Evolutionary conservation across 2,329 filamentous ascomycete genomes (phyloP), one percentile per base, ranked within the genome.

Genomic region (Tricladium varicosporioides): DNA sequence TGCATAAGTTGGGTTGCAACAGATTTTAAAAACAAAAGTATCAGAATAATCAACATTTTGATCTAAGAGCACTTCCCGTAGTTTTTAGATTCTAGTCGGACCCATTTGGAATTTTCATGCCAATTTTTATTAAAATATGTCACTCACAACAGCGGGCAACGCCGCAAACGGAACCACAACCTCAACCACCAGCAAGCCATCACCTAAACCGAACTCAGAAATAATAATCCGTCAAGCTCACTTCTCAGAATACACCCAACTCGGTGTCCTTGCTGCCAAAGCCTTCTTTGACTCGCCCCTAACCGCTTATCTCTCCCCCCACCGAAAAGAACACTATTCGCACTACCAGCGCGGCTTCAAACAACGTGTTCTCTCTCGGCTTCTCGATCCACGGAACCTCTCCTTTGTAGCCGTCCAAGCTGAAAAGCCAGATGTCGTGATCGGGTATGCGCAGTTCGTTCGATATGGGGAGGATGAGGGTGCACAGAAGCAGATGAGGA

Each of bases 401-500:
- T 51, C 51, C 1, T 60, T 63, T 54, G 63, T 67, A 8, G 64
- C 64, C 5, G 60, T 54, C 19, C 47, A 49, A 8, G 55, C 55
- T 2, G 32, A 49, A 4, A 53, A 59, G 14, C 60, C 59, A 1
- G 36, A 48, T 13, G 7, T 48, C 9, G 44, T 53, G 2, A 55
- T 69, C 2, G 66, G 59, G 0, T 63, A 65, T 48, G 60, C 57
- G 27, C 58, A 61, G 27, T 66, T 64, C 27, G 13, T 50, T 7
- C 53, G 67, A 1, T 16, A 63, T 0, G 66, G 67, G 1, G 55
- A 63, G 9, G 66, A 68, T 44, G 58, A 54, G 8, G 64, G 55
- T 2, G 65, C 64, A 5, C 27, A 49, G 40, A 50, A 19, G 36
- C 54, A 59, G 13, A 59, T 61, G 7, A 43, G 14, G 11, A 61